Percentiles rank a stretch among this genome's conserved stretches.
Conservation (phyloP, 352 stramenopile species). For the Stephanocyclus meneghinianus region DNA sequence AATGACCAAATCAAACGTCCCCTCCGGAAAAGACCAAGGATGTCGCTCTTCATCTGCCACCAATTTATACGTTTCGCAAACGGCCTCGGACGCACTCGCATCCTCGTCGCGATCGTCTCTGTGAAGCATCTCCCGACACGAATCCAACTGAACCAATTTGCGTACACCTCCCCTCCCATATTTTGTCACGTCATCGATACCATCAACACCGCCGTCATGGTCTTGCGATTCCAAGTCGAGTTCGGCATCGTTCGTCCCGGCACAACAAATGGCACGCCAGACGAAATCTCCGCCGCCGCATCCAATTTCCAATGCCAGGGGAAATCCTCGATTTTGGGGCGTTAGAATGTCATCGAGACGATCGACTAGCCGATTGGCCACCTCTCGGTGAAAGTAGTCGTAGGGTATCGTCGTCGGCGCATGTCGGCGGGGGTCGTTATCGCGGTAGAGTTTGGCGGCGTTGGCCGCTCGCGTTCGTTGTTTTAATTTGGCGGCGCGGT, state of each 20-base stretch:
- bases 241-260: constrained; percentile 17
- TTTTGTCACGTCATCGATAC: constrained; percentile 25
- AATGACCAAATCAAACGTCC: constrained; percentile 95
- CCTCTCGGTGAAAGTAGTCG: constrained; percentile 80
- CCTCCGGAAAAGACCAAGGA: constrained; percentile 89
- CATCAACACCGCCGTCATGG: neutral
- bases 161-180: constrained; percentile 69
- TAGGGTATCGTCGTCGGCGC: constrained; percentile 53
- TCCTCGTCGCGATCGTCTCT: constrained; percentile 31
- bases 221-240: neutral
- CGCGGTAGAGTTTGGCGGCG: constrained; percentile 13
- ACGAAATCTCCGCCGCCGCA: constrained; percentile 71
- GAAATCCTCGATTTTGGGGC: constrained; percentile 71
- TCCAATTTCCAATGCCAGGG: constrained; percentile 84
- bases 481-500: constrained; percentile 27
- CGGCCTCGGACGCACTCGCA: neutral
- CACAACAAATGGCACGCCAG: constrained; percentile 61
- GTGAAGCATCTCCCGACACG: constrained; percentile 62
- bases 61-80: constrained; percentile 73
- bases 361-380: constrained; percentile 77
- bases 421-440: neutral
- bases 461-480: constrained; percentile 32
- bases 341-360: constrained; percentile 82
- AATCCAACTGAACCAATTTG: constrained; percentile 80
- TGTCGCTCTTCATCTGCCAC: constrained; percentile 89